Base-by-base conservation (phyloP, 2,329 filamentous ascomycete genomes). In the Penicillium sp. region DNA sequence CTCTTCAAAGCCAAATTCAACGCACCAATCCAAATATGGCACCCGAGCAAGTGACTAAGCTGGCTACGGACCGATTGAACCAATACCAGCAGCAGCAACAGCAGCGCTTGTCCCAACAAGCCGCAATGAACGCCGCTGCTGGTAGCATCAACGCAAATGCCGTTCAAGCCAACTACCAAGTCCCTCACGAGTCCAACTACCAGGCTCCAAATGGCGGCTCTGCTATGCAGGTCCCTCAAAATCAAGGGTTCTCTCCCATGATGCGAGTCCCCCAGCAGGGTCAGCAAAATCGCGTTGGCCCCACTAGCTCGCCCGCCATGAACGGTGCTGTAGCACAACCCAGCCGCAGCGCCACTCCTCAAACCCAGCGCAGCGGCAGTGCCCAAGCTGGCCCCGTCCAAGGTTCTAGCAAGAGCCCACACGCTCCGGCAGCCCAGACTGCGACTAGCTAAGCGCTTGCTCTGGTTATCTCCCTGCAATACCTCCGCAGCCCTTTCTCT, bases 211-310 rank as follows among this genome's bases (percentile, higher is more conserved):
- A 71, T 44, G 70, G 72, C 7, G 63, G 60, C 13, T 57, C 69
- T 6, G 67, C 64, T 16, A 74, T 79, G 66, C 76, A 78, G 55
- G 74, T 73, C 27, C 72, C 76, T 49, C 79, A 81, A 59, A 67
- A 77, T 19, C 79, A 80, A 60, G 71, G 76, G 16, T 81, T 79
- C 61, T 79, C 79, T 34, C 78, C 79, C n/a, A 76, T 80, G 71
- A 75, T 82, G 72, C 74, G 79, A 38, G 77, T 79, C 47, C 76
- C 80, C 30, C 80, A 81, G 60, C 66, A 71, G 16, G 69, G 70
- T 34, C 78, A 75, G 57, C 73, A 71, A 53, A 75, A 69, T 51
- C 72, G 74, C 6, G 67, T 70, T 32, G 69, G 66, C 10, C 68
- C 74, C 45, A 70, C 64, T 40, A 73, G 68, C 53, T 76, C 74